Evolutionary conservation across 2,329 filamentous ascomycete species (phyloP), one percentile per base, ranked within the genome.

Genomic region (Aspergillus ibericus): DNA sequence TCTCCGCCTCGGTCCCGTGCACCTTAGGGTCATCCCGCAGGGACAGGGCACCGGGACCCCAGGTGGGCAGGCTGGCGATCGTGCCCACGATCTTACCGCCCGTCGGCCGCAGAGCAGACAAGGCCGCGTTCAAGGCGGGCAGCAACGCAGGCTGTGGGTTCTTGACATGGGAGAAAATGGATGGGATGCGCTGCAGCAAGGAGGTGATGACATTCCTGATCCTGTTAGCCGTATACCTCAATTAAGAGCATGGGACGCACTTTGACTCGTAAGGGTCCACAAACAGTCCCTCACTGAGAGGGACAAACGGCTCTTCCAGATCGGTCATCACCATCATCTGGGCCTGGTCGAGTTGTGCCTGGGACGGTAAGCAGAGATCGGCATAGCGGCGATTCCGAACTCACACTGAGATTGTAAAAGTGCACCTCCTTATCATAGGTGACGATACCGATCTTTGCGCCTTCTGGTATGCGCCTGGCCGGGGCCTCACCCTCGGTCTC

Each of bases 301-400:
- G 93, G 15, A 98, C 87, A 73, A 99, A 99, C 0, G 95, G 95
- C 66, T 99, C 95, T 69, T 98, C 93, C 50, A 99, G 84, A 72
- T 99, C 95, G 3, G 95, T 91, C 91, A 99, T 96, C 52, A 99
- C 93, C 81, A 99, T 86, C 92, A 99, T 97, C 72, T 99, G 95
- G 9, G 95, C 92, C 77, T 92, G 88, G 56, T 95, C 89, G 42
- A 97, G 81, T 40, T 83, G 83, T 36, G 92, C 77, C 88, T 91
- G 38, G 27, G 36, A 36, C 8, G 38, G 57, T 77, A 46, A 75
- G 70, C 48, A 59, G 35, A 15, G 58, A 65, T 66, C 55, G 61
- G 40, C 27, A 38, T 20, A n/a, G n/a, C 53, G 34, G 12, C n/a
- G 55, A 9, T 8, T 22, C 20, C 6, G 29, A 83, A 25, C 88